Conservation (phyloP, 2,329 filamentous ascomycete genomes). For the Macrophomina tecta region DNA sequence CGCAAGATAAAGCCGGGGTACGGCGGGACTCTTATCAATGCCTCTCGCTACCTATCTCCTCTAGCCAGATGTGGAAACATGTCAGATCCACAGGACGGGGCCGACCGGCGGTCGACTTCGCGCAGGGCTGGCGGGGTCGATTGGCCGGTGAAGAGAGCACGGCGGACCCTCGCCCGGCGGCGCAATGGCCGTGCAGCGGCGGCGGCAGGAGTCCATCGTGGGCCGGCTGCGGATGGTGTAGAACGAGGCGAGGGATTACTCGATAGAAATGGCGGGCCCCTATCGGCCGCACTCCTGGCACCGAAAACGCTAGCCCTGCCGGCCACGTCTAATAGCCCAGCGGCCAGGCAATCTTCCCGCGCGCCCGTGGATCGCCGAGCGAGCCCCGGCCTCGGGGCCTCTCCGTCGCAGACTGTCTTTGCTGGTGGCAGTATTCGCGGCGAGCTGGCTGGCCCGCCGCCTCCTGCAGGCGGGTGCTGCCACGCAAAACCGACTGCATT, state of each 20-base stretch:
- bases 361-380: not conserved
- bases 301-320: not conserved
- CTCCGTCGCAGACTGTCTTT: not conserved
- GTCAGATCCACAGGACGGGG: slow-evolving; percentile 19
- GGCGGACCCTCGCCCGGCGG: slow-evolving; percentile 1
- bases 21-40: slow-evolving; percentile 24
- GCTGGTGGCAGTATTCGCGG: not conserved
- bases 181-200: slow-evolving; percentile 15
- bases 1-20: slow-evolving; percentile 20
- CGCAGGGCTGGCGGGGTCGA: not conserved
- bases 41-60: slow-evolving; percentile 2
- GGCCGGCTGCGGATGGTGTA: slow-evolving; percentile 12
- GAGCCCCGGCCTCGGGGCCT: not conserved
- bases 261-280: slow-evolving; percentile 25
- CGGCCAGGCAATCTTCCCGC: slow-evolving; percentile 22
- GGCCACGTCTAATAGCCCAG: slow-evolving; percentile 9
- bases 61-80: slow-evolving; percentile 21
- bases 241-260: slow-evolving; percentile 22
- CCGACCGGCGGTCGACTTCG: slow-evolving; percentile 24
- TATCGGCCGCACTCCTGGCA: slow-evolving; percentile 12
- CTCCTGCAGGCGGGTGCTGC: not conserved
- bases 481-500: not conserved
- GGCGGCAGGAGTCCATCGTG: slow-evolving; percentile 13
- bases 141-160: not conserved
- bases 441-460: not conserved